These are phyloP conservation scores for Hypoxylon sp. DNA, from an alignment of 2,329 filamentous ascomycete species.

Conservation along the genomic window DNA sequence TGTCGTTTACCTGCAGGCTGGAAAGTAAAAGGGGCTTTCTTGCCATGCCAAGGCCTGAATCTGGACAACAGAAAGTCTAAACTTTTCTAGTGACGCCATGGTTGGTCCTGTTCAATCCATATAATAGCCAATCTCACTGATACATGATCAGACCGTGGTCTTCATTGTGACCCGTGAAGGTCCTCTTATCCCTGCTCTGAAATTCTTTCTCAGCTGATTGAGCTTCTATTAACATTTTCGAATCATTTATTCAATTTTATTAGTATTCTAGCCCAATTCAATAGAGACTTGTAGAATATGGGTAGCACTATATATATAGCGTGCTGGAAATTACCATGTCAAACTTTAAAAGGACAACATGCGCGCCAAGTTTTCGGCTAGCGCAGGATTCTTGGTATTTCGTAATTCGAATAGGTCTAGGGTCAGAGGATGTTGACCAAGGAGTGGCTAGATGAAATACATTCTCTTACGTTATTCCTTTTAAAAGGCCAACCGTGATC, in stretches of 20 bases:
- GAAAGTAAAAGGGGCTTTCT: neutral
- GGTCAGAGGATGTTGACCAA: neutral
- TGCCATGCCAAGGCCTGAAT: neutral
- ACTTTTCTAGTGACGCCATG: neutral
- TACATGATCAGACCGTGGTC: neutral
- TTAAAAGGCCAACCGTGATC: no score
- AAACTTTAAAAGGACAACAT: slow-evolving; percentile 28
- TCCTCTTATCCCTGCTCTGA: neutral
- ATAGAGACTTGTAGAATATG: slow-evolving; percentile 7
- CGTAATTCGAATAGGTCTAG: slow-evolving; percentile 9
- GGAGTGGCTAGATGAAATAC: neutral
- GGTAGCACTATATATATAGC: neutral
- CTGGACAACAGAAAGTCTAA: neutral
- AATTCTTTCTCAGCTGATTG: neutral
- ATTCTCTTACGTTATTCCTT: neutral
- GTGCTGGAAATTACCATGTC: neutral
- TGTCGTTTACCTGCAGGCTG: slow-evolving; percentile 1
- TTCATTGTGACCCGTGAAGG: neutral
- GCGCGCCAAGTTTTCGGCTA: slow-evolving; percentile 22
- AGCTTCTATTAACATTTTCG: no score
- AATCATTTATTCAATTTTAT: neutral
- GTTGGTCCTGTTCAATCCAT: neutral
- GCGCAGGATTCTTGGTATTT: slow-evolving; percentile 11
- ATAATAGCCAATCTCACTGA: neutral
- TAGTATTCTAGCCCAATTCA: slow-evolving; percentile 2